Percentiles rank a stretch among this genome's conserved stretches.
phyloP scores from a whole-genome alignment of 306 rosid species.

The Acacia crassicarpa region DNA sequence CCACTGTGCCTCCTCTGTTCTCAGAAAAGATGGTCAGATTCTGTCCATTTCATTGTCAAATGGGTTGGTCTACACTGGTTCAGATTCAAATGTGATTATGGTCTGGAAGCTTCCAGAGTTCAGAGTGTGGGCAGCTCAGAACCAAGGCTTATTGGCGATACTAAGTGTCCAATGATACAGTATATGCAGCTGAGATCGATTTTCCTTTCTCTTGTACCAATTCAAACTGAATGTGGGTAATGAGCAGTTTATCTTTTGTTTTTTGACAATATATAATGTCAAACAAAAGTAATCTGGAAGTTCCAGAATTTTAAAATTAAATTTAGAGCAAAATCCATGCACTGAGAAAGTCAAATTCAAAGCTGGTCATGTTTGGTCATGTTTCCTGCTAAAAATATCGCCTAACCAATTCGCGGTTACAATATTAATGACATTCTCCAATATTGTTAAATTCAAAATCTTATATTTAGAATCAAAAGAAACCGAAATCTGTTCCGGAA shows the following conservation, averaged over 20 bases:
- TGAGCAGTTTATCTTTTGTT: neutral
- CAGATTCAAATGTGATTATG: conserved; percentile 61
- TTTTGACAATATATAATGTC: no score
- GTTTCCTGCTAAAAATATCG: no score
- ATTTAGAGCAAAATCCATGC: no score
- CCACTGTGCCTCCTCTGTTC: conserved; percentile 85
- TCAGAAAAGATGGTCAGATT: conserved; percentile 85
- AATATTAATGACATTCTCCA: no score
- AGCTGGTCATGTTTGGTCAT: no score
- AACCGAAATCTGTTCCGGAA: no score
- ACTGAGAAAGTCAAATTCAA: no score
- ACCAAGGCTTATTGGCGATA: conserved; percentile 69
- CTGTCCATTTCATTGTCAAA: conserved; percentile 60
- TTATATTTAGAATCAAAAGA: no score
- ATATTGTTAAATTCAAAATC: no score
- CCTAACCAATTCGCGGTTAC: no score
- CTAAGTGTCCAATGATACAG: conserved; percentile 73
- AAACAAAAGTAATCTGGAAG: no score
- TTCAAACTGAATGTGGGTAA: neutral
- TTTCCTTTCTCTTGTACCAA: neutral
- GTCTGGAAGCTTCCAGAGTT: conserved; percentile 92
- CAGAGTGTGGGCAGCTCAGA: conserved; percentile 77
- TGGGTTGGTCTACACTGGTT: conserved; percentile 79
- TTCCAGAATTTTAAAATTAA: no score
- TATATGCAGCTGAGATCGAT: conserved; percentile 46